phyloP scores from a whole-genome alignment of 108 stramenopile species.

The Nitzschia putrida region DNA sequence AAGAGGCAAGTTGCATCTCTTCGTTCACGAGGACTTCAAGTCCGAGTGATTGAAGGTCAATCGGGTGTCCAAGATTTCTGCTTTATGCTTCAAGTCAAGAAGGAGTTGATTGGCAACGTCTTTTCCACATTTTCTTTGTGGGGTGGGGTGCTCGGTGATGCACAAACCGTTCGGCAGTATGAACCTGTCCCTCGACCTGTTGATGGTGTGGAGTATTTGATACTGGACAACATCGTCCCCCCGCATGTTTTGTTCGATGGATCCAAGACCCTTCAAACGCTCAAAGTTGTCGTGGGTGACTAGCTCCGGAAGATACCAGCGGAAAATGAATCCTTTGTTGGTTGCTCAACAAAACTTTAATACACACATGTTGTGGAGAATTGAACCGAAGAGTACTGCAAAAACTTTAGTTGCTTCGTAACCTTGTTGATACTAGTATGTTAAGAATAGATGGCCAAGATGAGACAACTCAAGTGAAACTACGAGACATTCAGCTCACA shows the following conservation, averaged over 20 bases:
- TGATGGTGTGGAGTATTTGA: conserved; percentile 12
- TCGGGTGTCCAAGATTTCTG: conserved; percentile 57
- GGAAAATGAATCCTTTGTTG: too few relatives aligned
- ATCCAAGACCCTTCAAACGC: conserved; percentile 4
- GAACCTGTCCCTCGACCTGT: not conserved
- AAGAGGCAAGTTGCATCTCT: too few relatives aligned
- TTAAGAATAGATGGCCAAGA: too few relatives aligned
- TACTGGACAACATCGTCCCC: not conserved
- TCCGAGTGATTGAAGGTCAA: conserved; percentile 33
- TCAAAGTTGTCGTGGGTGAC: conserved; percentile 8
- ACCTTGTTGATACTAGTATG: too few relatives aligned
- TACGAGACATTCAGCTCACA: too few relatives aligned
- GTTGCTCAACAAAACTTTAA: too few relatives aligned
- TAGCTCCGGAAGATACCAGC: too few relatives aligned
- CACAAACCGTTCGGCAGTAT: conserved; percentile 12
- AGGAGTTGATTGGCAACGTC: conserved; percentile 30
- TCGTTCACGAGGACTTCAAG: conserved; percentile 30
- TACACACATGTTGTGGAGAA: too few relatives aligned
- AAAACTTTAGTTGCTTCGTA: too few relatives aligned
- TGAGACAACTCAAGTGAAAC: too few relatives aligned
- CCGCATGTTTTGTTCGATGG: conserved; percentile 3
- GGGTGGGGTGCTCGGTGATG: conserved; percentile 48
- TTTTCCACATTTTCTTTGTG: conserved; percentile 39
- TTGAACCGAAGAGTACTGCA: too few relatives aligned
- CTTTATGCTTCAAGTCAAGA: conserved; percentile 34